Evolutionary conservation across 495 filamentous ascomycete species (phyloP).

Genomic region (Hypoxylon lenormandii): DNA sequence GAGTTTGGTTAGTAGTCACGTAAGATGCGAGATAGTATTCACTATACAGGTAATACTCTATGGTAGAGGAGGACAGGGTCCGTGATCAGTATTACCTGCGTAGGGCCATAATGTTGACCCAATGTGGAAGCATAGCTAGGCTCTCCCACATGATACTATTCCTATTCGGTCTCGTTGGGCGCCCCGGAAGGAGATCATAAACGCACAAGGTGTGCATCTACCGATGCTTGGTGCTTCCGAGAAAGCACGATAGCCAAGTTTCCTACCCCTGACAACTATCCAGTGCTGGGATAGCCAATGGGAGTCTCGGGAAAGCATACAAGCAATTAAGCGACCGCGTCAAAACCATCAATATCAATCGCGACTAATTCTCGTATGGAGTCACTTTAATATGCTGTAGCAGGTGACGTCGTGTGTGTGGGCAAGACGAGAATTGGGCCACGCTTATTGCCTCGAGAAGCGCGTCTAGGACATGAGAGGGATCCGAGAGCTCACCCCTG

Average conservation of each 20-base stretch:
- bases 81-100: constrained; percentile 1
- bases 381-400: neutral
- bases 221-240: constrained; percentile 12
- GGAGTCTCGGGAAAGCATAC: neutral
- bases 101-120: neutral
- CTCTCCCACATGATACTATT: constrained; percentile 19
- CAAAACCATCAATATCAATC: constrained; percentile 5
- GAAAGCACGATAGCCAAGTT: neutral
- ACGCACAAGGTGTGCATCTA: constrained; percentile 8
- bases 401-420: constrained; percentile 3
- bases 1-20: neutral
- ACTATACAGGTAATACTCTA: constrained; percentile 24
- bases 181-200: constrained; percentile 12
- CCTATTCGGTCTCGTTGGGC: constrained; percentile 11
- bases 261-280: neutral
- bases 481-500: too few species aligned
- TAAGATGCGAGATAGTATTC: constrained; percentile 8
- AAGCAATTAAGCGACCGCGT: constrained; percentile 15
- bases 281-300: neutral
- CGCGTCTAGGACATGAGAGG: constrained; percentile 18
- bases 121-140: constrained; percentile 1
- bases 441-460: constrained; percentile 13
- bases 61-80: constrained; percentile 16
- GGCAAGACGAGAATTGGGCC: neutral
- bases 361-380: constrained; percentile 6